Evolutionary conservation across 1,284 basidiomycete species (phyloP), one percentile per base, ranked within the genome.

Genomic region (Anthracocystis panici-leucophaei): DNA sequence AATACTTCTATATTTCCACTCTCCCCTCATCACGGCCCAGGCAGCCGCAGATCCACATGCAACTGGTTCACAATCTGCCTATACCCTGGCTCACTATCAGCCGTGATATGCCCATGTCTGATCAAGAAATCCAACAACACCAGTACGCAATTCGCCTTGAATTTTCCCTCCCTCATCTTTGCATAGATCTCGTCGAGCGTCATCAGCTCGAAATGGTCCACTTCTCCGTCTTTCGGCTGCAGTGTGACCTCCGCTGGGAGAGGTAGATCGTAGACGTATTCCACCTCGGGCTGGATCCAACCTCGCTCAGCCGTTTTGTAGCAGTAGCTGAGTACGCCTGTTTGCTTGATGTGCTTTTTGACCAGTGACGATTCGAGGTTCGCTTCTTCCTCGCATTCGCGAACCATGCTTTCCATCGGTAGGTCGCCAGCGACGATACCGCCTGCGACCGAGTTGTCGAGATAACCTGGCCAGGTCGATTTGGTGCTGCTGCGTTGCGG

Each of bases 301-400:
- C 82, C 80, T 1, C 92, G 92, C 40, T 87, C 87, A 0, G 88
- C 73, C 0, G 91, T 92, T 77, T 91, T 91, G 78, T 86, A 87
- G 71, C 86, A 87, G 83, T 89, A 89, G 16, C 87, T 87, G 27
- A 84, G 57, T 23, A 84, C 79, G 41, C 82, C 82, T 0, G 75
- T 75, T 38, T 76, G 69, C 70, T 88, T 90, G 20, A 91, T 87
- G 69, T 91, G 85, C 45, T 87, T 86, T 50, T 88, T 86, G 2
- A 93, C 90, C 35, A 93, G 81, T 12, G 88, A 84, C 57, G 90
- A 90, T 1, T 89, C 87, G 21, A 97, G 88, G 75, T 91, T 93
- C 16, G 94, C 95, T 85, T 97, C 95, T 82, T 97, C 95, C 88
- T 91, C 91, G 73, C 93, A 92, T 86, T 99, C 96, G 82, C 97